A percentile compares a stretch with the other conserved stretches of the same genome.
Evolutionary conservation across 2,329 filamentous ascomycete genomes (phyloP).

Genomic region (Sarocladium oryzae): DNA sequence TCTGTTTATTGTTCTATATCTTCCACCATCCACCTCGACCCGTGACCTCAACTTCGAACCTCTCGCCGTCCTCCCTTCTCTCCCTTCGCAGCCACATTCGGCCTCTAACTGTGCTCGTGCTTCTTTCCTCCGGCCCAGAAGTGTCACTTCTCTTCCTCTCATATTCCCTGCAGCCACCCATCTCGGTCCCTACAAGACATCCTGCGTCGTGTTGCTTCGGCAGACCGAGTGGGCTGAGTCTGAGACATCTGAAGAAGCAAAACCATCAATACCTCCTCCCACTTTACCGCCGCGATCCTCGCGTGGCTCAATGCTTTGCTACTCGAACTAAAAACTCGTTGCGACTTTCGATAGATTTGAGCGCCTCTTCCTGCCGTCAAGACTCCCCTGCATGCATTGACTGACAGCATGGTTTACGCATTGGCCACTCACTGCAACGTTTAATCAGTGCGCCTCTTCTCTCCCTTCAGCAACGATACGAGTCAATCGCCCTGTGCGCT

Average conservation of each 20-base stretch:
- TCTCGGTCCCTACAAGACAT: not conserved
- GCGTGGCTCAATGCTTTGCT: not conserved
- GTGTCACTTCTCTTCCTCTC: not conserved
- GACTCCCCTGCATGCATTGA: not conserved
- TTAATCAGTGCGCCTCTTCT: not conserved
- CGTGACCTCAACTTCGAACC: not conserved
- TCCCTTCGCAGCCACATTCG: not conserved
- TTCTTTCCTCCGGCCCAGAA: too few species aligned
- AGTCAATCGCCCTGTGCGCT: not conserved
- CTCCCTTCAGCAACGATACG: not conserved
- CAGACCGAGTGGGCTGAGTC: not conserved
- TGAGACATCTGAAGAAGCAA: constrained; percentile 7
- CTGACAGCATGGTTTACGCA: constrained; percentile 7
- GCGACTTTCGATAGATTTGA: not conserved
- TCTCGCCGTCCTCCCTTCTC: not conserved
- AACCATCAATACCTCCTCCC: not conserved
- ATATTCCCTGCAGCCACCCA: not conserved
- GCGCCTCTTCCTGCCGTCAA: not conserved
- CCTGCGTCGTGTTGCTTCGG: not conserved
- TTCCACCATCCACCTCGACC: not conserved
- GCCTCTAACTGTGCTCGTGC: too few species aligned
- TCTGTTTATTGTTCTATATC: not conserved
- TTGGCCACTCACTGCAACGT: not conserved
- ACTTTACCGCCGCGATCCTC: not conserved
- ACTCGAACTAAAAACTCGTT: not conserved